Base-by-base conservation (phyloP, 768 basidiomycete genomes). In the Brasilioporus rufonigricans region DNA sequence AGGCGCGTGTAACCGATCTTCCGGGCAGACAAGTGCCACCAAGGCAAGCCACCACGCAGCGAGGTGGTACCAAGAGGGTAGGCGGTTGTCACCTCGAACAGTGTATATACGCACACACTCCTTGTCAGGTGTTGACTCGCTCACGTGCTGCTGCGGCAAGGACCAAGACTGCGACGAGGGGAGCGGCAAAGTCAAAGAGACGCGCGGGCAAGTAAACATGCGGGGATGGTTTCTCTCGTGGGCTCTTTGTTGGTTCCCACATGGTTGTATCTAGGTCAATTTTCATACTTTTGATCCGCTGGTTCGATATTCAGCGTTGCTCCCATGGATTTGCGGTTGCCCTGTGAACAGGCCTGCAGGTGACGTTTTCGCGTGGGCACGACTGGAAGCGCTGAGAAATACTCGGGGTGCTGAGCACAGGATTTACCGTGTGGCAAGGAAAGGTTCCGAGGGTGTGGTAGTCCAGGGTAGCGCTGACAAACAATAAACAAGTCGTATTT, bases 1-100 rank as follows among this genome's bases (percentile, higher is more conserved):
- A 59, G 29, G 61, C 63, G 2, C 67, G 56, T 1, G 26, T 60
- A 7, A 46, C 41, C 10, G 45, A 49, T 39, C 12, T n/a, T 40
- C 24, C 57, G 18, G 52, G 57, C 43, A 53, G 58, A 35, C 50
- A 45, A 59, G 23, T 46, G 9, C 41, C 55, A 40, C 33, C 51
- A 18, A 55, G n/a, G n/a, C n/a, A n/a, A n/a, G n/a, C n/a, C n/a
- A 41, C 35, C 13, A 46, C 48, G 18, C 54, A 48, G 36, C 48
- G 44, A n/a, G 11, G 35, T 46, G 52, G 53, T 14, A 31, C 48
- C 8, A 55, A 55, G 36, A 50, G 21, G 57, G 66, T 63, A 41
- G 13, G 53, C 44, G 10, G 38, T 24, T 24, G 13, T 5, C 41
- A 21, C 12, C 21, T 41, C 24, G 23, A 13, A 33, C 14, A 33